Conservation (phyloP, 495 filamentous ascomycete species). For the Xylaria intraflava region DNA sequence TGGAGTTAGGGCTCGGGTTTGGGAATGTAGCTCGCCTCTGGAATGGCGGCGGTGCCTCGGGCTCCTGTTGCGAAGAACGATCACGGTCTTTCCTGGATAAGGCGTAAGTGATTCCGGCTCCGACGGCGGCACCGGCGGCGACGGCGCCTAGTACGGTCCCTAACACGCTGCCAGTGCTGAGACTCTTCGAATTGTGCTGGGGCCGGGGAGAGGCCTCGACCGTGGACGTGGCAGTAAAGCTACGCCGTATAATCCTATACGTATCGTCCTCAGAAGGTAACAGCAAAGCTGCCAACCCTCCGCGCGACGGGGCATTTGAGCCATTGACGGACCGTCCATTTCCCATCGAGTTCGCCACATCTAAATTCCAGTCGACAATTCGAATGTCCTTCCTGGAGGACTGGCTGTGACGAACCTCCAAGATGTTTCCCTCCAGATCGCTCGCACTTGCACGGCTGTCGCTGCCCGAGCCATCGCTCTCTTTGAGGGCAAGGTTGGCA, state of each 20-base stretch:
- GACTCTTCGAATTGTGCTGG: conserved; percentile 24
- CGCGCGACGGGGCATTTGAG: conserved; percentile 16
- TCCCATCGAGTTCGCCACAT: conserved; percentile 27
- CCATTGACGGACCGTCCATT: conserved; percentile 19
- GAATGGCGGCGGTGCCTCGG: conserved; percentile 26
- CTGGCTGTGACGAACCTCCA: conserved; percentile 37
- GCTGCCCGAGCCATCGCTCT: conserved; percentile 11
- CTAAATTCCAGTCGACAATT: conserved; percentile 46
- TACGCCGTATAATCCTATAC: conserved; percentile 25
- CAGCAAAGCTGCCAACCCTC: conserved; percentile 12
- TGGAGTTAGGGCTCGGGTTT: too few species aligned
- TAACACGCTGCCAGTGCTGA: conserved; percentile 36
- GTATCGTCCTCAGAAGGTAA: conserved; percentile 15
- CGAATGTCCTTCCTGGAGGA: conserved; percentile 38
- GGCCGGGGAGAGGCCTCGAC: conserved; percentile 27
- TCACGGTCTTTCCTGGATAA: conserved; percentile 53
- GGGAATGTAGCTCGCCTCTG: conserved; percentile 33
- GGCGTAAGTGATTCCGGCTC: conserved; percentile 67
- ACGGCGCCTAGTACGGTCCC: conserved; percentile 63
- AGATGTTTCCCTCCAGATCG: conserved; percentile 48
- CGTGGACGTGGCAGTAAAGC: conserved; percentile 29
- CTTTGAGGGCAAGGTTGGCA: conserved; percentile 10
- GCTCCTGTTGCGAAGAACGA: conserved; percentile 34
- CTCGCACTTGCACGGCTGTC: conserved; percentile 31
- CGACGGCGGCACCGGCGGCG: conserved; percentile 69